These are phyloP conservation scores for Dacryopinax spathularia DNA, from an alignment of 768 basidiomycete genomes.

Conservation along the genomic window DNA sequence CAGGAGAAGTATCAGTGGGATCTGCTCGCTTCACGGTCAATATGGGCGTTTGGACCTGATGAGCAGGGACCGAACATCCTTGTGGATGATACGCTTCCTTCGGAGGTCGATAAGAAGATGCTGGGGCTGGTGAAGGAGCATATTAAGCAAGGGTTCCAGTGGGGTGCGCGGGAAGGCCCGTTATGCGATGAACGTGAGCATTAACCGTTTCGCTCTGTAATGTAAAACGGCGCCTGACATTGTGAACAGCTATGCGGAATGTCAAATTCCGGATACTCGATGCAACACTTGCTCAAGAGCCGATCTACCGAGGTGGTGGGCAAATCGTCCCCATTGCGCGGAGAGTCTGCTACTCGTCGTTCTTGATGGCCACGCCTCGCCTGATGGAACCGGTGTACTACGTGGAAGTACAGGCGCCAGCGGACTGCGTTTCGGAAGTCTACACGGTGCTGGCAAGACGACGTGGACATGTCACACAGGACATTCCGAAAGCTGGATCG, in stretches of 20 bases:
- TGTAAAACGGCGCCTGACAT: slow-evolving; percentile 1
- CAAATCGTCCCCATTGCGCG: slow-evolving; percentile 99
- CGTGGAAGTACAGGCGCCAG: slow-evolving; percentile 98
- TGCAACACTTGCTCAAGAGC: slow-evolving; percentile 81
- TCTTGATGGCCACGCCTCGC: slow-evolving; percentile 92
- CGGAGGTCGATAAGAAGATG: slow-evolving; percentile 86
- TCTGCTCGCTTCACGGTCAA: slow-evolving; percentile 86
- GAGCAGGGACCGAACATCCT: slow-evolving; percentile 88
- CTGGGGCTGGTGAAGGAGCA: slow-evolving; percentile 81
- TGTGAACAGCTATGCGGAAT: slow-evolving; percentile 74
- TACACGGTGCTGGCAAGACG: slow-evolving; percentile 97
- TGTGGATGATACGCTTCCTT: slow-evolving; percentile 90
- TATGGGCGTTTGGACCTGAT: slow-evolving; percentile 99
- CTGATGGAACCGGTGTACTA: slow-evolving; percentile 97
- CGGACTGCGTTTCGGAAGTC: slow-evolving; percentile 95
- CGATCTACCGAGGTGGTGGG: slow-evolving; percentile 94
- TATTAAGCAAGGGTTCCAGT: slow-evolving; percentile 98
- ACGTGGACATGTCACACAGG: slow-evolving; percentile 97
- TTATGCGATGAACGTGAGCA: slow-evolving; percentile 94
- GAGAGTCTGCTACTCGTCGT: slow-evolving; percentile 96
- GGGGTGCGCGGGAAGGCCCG: slow-evolving; percentile 96
- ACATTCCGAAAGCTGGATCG: slow-evolving; percentile 94
- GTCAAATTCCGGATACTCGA: slow-evolving; percentile 96
- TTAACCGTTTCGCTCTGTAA: not conserved
- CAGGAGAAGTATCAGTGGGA: slow-evolving; percentile 98